Evolutionary conservation across 2,329 filamentous ascomycete genomes (phyloP).

Genomic region (Nemania sp.): DNA sequence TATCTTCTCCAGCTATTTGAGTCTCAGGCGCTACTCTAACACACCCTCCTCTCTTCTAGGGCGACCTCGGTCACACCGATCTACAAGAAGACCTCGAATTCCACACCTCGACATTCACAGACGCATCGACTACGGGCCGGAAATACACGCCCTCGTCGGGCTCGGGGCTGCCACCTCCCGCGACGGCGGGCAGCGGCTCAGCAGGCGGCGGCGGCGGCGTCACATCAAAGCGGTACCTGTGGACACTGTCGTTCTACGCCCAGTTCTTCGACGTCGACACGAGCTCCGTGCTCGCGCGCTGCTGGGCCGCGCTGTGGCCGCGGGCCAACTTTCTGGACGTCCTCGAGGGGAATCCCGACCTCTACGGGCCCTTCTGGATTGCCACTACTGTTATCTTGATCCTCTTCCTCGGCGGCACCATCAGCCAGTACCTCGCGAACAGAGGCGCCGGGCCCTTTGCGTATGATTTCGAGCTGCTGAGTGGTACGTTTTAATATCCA

Average conservation of each 20-base stretch:
- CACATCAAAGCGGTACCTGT: slow-evolving; percentile 81
- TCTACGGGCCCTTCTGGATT: slow-evolving; percentile 99
- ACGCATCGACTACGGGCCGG: slow-evolving; percentile 55
- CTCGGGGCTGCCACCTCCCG: slow-evolving; percentile 59
- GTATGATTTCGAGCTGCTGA: slow-evolving; percentile 89
- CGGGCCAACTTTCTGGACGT: slow-evolving; percentile 96
- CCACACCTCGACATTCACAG: slow-evolving; percentile 86
- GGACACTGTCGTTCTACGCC: slow-evolving; percentile 90
- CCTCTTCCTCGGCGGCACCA: slow-evolving; percentile 91
- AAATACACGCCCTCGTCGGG: slow-evolving; percentile 56
- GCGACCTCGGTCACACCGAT: slow-evolving; percentile 96
- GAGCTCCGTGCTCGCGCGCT: slow-evolving; percentile 82
- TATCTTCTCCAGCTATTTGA: background rate
- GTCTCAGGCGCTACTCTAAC: background rate
- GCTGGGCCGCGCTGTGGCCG: slow-evolving; percentile 86
- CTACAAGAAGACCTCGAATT: slow-evolving; percentile 99
- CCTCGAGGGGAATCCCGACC: slow-evolving; percentile 91
- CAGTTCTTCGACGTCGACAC: slow-evolving; percentile 99
- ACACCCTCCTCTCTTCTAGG: slow-evolving; percentile 54
- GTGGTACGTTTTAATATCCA: slow-evolving; percentile 57
- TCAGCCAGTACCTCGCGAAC: slow-evolving; percentile 82
- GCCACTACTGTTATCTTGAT: slow-evolving; percentile 97
- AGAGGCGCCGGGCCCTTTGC: slow-evolving; percentile 74
- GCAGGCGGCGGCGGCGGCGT: slow-evolving; percentile 40
- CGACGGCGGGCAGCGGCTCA: slow-evolving; percentile 50